phyloP scores from a whole-genome alignment of 176 grass and related monocot genomes.

The Guadua angustifolia region DNA sequence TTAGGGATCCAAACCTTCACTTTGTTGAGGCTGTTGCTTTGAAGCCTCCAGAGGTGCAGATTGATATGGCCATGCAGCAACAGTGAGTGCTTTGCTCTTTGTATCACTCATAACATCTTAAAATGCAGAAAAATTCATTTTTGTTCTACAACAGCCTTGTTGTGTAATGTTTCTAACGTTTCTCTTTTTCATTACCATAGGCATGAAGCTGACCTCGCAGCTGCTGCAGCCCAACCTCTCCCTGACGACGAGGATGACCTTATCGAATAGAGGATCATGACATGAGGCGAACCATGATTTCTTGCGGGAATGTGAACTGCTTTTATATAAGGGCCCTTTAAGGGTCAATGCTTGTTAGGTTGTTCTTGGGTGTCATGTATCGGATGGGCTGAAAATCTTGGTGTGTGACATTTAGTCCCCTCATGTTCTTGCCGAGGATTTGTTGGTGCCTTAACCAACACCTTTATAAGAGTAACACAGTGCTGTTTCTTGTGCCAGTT shows the following conservation, averaged over 20 bases:
- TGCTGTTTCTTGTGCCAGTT: neutral
- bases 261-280: constrained; percentile 47
- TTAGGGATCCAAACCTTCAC: constrained; percentile 61
- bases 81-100: constrained; percentile 50
- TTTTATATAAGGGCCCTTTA: neutral
- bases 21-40: constrained; percentile 78
- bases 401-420: neutral
- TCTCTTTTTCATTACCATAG: constrained; percentile 23
- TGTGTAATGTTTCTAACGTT: neutral
- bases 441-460: constrained; percentile 7
- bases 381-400: neutral
- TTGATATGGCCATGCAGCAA: constrained; percentile 73
- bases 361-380: constrained; percentile 7
- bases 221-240: constrained; percentile 66
- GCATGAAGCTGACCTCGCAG: constrained; percentile 57
- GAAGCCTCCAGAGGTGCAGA: constrained; percentile 66
- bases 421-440: neutral
- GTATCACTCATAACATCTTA: neutral
- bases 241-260: constrained; percentile 70
- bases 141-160: neutral
- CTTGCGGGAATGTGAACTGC: no score
- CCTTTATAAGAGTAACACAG: neutral
- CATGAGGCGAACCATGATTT: neutral
- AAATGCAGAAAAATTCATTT: neutral
- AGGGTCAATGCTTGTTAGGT: neutral